A percentile compares a stretch with the other conserved stretches of the same genome.
These are phyloP conservation scores for Geoglossum glabrum DNA, from an alignment of 495 filamentous ascomycete genomes.

Conservation along the genomic window DNA sequence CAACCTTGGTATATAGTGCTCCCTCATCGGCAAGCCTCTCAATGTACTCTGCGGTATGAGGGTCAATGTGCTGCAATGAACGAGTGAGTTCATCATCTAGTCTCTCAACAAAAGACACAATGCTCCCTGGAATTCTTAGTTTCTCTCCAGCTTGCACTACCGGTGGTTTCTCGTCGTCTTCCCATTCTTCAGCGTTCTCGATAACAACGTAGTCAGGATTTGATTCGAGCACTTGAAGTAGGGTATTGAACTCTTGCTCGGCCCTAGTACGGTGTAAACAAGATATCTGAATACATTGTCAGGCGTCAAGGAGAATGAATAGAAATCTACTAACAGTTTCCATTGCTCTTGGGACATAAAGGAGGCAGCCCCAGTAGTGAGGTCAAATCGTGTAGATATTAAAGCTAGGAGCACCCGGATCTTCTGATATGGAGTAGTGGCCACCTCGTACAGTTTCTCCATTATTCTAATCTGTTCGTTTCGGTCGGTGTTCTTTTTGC, in stretches of 20 bases:
- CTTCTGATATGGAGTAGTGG: constrained; percentile 76
- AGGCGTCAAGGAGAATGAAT: not conserved
- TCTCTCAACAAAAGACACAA: constrained; percentile 86
- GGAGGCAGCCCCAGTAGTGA: constrained; percentile 58
- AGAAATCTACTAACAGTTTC: constrained; percentile 38
- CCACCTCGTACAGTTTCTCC: constrained; percentile 85
- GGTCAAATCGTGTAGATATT: constrained; percentile 85
- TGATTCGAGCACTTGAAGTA: constrained; percentile 61
- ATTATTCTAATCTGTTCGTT: constrained; percentile 86
- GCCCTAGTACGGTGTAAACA: constrained; percentile 25
- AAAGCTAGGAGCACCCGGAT: constrained; percentile 84
- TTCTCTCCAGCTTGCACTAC: constrained; percentile 47
- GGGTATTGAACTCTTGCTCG: constrained; percentile 56
- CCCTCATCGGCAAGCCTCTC: constrained; percentile 82
- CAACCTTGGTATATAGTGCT: constrained; percentile 76
- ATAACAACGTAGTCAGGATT: constrained; percentile 63
- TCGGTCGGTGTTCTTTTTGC: constrained; percentile 96
- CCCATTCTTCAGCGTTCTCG: constrained; percentile 92
- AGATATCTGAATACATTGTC: not conserved
- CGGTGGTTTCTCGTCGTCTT: constrained; percentile 90
- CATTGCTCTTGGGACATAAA: constrained; percentile 94
- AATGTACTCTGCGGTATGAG: constrained; percentile 96
- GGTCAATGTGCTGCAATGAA: constrained; percentile 89
- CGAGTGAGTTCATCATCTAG: constrained; percentile 95
- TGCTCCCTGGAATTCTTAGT: constrained; percentile 75